Evolutionary conservation across 1,284 basidiomycete species (phyloP).

Genomic region (Tylopilus sp.): DNA sequence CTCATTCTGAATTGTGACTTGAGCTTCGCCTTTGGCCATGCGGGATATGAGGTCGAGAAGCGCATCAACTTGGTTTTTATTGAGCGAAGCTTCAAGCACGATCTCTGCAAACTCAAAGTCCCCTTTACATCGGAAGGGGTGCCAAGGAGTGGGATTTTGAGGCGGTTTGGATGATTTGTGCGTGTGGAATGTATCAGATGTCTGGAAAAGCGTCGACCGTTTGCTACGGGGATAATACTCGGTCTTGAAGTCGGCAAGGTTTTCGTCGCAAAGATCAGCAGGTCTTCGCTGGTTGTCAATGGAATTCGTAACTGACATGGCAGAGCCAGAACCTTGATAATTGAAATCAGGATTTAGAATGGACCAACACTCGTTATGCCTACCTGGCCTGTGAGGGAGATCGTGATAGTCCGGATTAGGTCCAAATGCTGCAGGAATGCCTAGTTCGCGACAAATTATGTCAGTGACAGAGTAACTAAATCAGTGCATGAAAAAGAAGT

Average conservation of each 20-base stretch:
- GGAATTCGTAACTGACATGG: background rate
- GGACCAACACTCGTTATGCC: background rate
- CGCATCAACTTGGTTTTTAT: constrained; percentile 7
- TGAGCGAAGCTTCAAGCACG: constrained; percentile 10
- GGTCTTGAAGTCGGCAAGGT: background rate
- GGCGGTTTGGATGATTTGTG: background rate
- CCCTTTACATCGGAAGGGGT: background rate
- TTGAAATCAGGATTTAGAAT: background rate
- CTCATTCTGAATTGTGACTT: constrained; percentile 14
- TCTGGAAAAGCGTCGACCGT: background rate
- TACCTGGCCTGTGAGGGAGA: background rate
- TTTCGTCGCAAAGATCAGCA: background rate
- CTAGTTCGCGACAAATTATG: too few species aligned
- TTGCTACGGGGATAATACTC: background rate
- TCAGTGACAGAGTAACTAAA: background rate
- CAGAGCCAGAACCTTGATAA: background rate
- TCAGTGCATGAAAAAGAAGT: background rate
- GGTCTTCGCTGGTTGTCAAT: background rate
- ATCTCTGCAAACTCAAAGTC: constrained; percentile 20
- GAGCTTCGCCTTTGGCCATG: background rate
- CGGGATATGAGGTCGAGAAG: constrained; percentile 14
- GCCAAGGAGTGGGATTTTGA: constrained; percentile 6
- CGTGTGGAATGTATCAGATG: background rate
- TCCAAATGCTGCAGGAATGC: background rate
- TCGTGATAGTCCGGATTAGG: background rate